Conservation (phyloP, 1,284 basidiomycete species). For the Pseudozyma sp. region DNA sequence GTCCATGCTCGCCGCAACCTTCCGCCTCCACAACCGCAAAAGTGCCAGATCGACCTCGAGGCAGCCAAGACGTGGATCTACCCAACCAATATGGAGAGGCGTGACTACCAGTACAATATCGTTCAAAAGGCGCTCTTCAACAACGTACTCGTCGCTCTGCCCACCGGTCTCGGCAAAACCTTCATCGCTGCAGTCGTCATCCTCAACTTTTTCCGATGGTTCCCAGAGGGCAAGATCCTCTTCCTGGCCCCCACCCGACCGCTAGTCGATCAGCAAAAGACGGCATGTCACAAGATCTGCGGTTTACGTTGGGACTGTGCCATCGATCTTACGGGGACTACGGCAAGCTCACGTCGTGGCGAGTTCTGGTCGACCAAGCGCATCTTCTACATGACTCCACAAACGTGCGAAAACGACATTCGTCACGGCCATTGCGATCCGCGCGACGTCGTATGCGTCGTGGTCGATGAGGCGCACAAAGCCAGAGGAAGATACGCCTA, state of each 20-base stretch:
- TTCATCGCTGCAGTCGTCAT: constrained; percentile 98
- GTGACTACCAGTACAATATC: constrained; percentile 96
- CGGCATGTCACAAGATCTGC: constrained; percentile 92
- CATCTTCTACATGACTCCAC: constrained; percentile 98
- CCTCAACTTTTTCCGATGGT: constrained; percentile 71
- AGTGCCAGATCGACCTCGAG: constrained; percentile 76
- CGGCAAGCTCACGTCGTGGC: constrained; percentile 41
- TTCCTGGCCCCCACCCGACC: constrained; percentile 97
- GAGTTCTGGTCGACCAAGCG: constrained; percentile 82
- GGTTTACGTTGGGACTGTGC: constrained; percentile 91
- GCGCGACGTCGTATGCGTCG: constrained; percentile 81
- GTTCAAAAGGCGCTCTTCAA: constrained; percentile 86
- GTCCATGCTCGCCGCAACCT: constrained; percentile 12
- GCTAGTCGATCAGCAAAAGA: constrained; percentile 85
- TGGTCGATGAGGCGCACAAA: constrained; percentile 94
- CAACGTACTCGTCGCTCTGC: constrained; percentile 93
- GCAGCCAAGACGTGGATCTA: constrained; percentile 90
- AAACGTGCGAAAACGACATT: constrained; percentile 92
- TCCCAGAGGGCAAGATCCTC: constrained; percentile 73
- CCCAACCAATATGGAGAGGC: constrained; percentile 86
- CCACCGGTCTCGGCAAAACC: constrained; percentile 97
- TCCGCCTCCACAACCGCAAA: constrained; percentile 42
- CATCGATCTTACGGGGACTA: constrained; percentile 83
- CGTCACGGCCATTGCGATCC: constrained; percentile 80
- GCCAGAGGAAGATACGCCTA: constrained; percentile 95